Percentiles rank a stretch among this genome's conserved stretches.
phyloP scores from a whole-genome alignment of 805 yeast species.

The Saccharomyces mikatae region DNA sequence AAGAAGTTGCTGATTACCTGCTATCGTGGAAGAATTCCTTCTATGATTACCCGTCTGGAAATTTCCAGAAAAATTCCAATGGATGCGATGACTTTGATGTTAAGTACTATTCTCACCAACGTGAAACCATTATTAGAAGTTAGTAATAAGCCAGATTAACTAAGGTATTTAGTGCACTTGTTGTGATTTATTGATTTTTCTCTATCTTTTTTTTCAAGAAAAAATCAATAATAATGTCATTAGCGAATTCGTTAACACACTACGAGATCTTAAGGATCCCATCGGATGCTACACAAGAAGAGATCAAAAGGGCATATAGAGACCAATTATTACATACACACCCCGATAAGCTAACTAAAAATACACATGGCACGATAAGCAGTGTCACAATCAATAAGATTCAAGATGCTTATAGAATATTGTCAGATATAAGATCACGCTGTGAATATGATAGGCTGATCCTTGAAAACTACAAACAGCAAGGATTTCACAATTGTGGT shows the following conservation, averaged over 20 bases:
- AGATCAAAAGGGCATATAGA: constrained; percentile 58
- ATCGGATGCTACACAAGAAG: constrained; percentile 30
- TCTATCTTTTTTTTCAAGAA: background rate
- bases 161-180: background rate
- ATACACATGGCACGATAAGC: background rate
- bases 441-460: constrained; percentile 46
- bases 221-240: background rate
- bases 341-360: constrained; percentile 57
- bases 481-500: constrained; percentile 37
- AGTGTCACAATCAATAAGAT: constrained; percentile 34
- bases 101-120: background rate
- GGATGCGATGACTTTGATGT: background rate
- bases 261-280: constrained; percentile 54
- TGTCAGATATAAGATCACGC: constrained; percentile 38
- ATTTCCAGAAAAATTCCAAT: background rate
- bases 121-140: background rate
- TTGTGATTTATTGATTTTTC: background rate
- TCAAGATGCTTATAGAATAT: constrained; percentile 54
- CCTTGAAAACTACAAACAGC: constrained; percentile 25
- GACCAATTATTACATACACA: constrained; percentile 53
- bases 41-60: background rate
- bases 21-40: background rate
- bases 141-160: background rate
- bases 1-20: background rate
- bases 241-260: constrained; percentile 24